These are phyloP conservation scores for Tylopilus balloui DNA, from an alignment of 768 basidiomycete genomes.

Conservation along the genomic window DNA sequence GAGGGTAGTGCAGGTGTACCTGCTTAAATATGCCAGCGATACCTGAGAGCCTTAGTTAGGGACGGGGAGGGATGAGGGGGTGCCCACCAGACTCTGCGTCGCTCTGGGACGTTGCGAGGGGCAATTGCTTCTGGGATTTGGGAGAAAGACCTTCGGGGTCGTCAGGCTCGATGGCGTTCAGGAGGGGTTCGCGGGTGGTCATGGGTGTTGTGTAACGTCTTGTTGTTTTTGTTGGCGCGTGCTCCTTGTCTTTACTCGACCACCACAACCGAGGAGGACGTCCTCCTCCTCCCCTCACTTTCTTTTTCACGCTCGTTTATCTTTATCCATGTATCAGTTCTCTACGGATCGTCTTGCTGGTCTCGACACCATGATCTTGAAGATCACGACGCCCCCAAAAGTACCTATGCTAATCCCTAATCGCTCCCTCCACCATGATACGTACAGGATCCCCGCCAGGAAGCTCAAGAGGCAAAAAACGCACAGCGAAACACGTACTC, in stretches of 20 bases:
- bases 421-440: slow-evolving; percentile 16
- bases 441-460: slow-evolving; percentile 17
- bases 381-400: slow-evolving; percentile 29
- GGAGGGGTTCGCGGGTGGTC: slow-evolving; percentile 60
- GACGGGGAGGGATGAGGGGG: not conserved
- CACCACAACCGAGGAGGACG: slow-evolving; percentile 12
- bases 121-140: slow-evolving; percentile 34
- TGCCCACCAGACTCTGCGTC: slow-evolving; percentile 73
- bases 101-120: slow-evolving; percentile 51
- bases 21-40: slow-evolving; percentile 75
- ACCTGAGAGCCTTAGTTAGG: slow-evolving; percentile 36
- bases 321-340: slow-evolving; percentile 32
- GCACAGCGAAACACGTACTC: slow-evolving; percentile 22
- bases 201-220: slow-evolving; percentile 19
- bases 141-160: slow-evolving; percentile 42
- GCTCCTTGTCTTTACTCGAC: slow-evolving; percentile 10
- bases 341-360: slow-evolving; percentile 41
- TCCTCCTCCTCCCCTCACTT: not conserved
- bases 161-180: slow-evolving; percentile 86
- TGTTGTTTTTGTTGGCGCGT: slow-evolving; percentile 13
- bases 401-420: slow-evolving; percentile 27
- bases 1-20: slow-evolving; percentile 37
- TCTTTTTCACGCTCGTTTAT: slow-evolving; percentile 12
- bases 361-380: slow-evolving; percentile 38
- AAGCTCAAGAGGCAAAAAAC: slow-evolving; percentile 22